Evolutionary conservation across 208 protist genomes (phyloP).

Genomic region (Naegleria fowleri): DNA sequence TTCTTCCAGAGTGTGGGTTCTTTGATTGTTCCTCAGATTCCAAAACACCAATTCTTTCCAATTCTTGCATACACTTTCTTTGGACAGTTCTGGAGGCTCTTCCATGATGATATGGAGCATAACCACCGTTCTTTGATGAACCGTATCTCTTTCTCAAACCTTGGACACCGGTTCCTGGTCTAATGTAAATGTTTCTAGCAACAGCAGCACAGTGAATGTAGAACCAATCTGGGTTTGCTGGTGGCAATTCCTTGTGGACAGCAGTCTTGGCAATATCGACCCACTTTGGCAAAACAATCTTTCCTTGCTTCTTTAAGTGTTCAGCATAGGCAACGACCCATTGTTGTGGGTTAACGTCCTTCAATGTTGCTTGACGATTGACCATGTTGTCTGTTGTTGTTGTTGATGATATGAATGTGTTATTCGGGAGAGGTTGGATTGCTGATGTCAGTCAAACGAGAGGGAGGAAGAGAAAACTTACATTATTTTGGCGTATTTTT

Average conservation of each 20-base stretch:
- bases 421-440: neutral
- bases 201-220: conserved; percentile 92
- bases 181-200: conserved; percentile 91
- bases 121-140: conserved; percentile 76
- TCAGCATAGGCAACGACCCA: conserved; percentile 87
- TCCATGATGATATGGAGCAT: conserved; percentile 74
- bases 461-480: neutral
- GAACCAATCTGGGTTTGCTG: conserved; percentile 95
- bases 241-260: conserved; percentile 86
- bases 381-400: neutral
- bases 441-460: too few relatives aligned
- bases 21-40: neutral
- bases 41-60: conserved; percentile 81
- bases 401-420: neutral
- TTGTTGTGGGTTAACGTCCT: conserved; percentile 85
- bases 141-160: conserved; percentile 84
- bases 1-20: conserved; percentile 58
- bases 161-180: conserved; percentile 83
- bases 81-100: conserved; percentile 70
- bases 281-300: conserved; percentile 87
- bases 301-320: conserved; percentile 90
- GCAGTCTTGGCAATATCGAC: conserved; percentile 93
- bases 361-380: conserved; percentile 47
- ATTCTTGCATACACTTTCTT: conserved; percentile 86
- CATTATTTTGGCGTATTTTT: neutral